phyloP scores from a whole-genome alignment of 2,329 filamentous ascomycete species.

The Exophiala alcalophila region DNA sequence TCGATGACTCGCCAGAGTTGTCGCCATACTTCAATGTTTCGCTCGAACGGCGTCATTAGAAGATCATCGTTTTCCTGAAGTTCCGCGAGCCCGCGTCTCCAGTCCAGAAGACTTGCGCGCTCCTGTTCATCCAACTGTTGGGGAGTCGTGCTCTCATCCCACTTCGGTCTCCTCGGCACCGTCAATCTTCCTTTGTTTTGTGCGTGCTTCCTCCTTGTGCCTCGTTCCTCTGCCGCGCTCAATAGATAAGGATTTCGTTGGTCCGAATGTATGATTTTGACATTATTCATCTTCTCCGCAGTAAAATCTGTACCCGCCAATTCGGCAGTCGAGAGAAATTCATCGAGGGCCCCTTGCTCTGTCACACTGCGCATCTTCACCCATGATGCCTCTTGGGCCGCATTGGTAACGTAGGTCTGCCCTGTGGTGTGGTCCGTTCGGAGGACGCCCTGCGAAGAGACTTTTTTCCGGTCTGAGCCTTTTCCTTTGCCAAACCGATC shows the following conservation, averaged over 20 bases:
- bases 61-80: conserved; percentile 91
- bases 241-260: conserved; percentile 94
- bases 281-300: conserved; percentile 97
- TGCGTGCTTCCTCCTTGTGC: conserved; percentile 74
- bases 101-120: conserved; percentile 76
- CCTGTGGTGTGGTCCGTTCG: conserved; percentile 66
- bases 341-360: conserved; percentile 92
- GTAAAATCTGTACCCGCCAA: conserved; percentile 98
- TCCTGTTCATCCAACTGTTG: conserved; percentile 76
- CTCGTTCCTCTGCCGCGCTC: conserved; percentile 77
- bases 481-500: conserved; percentile 96
- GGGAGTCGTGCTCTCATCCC: conserved; percentile 82
- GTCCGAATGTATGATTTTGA: conserved; percentile 97
- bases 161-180: conserved; percentile 82
- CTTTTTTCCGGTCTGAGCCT: conserved; percentile 75
- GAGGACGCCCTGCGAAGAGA: conserved; percentile 65
- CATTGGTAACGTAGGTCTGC: conserved; percentile 88
- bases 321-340: conserved; percentile 93
- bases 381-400: conserved; percentile 87
- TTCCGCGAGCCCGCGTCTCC: conserved; percentile 87
- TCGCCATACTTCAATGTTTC: conserved; percentile 96
- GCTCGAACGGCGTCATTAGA: conserved; percentile 95
- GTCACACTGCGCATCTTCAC: conserved; percentile 99
- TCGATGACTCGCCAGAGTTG: conserved; percentile 98
- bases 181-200: conserved; percentile 76